Base-by-base conservation (phyloP, 2,329 filamentous ascomycete species). In the Colletotrichum limetticola region DNA sequence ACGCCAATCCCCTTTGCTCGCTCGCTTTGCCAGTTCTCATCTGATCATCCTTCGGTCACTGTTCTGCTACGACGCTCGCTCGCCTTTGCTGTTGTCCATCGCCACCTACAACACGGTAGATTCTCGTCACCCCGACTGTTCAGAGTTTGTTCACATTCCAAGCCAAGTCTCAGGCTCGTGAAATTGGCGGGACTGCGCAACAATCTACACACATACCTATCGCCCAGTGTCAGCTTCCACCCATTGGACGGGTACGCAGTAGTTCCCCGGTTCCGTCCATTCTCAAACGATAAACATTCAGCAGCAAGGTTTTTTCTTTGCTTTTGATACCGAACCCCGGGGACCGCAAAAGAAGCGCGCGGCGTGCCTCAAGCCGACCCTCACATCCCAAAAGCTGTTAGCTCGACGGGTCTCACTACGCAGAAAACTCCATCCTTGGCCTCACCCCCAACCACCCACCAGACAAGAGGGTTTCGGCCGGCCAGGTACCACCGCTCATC, bases 1-100 rank as follows among this genome's bases (percentile, higher is more conserved):
- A 73, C 71, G 71, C 71, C 68, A 67, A 71, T 74, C 62, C 53
- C 68, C 59, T 74, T n/a, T 59, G 68, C 68, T 66, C 68, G 22
- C 24, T 42, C 49, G 56, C 16, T 66, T 24, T 58, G 14, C 14
- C 58, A 42, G 32, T 32, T 58, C 28, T 64, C 58, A 26, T 69
- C 65, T 46, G 58, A 70, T 68, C 58, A 32, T 57, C 58, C 58
- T 46, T 72, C 52, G 28, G 30, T 35, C 9, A 37, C 28, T 35
- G 42, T 42, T 35, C 55, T 65, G 60, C 61, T 66, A 71, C 56
- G 59, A 70, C 60, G 24, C 52, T 71, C 46, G 66, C 66, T 69
- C 42, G 60, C 42, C 42, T 49, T 28, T 19, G 58, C 55, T 42
- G 6, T 12, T 55, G 58, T 68, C 58, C 26, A 58, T 24, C 35